A percentile compares a stretch with the other conserved stretches of the same genome.
phyloP scores from a whole-genome alignment of 164 flowering plant genomes.

The Kingdonia uniflora region DNA sequence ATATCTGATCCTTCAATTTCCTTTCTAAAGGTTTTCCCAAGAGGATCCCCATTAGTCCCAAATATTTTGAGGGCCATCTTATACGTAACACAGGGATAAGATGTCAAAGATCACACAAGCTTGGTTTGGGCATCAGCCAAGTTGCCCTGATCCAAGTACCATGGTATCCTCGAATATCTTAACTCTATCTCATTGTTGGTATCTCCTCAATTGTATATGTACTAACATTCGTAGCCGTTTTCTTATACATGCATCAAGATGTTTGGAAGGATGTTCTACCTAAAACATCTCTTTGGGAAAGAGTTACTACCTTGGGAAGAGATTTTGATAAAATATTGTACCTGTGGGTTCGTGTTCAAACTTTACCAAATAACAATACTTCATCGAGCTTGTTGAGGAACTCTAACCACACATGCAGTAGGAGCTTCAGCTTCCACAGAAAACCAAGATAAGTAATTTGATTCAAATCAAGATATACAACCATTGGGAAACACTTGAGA shows the following conservation, averaged over 20 bases:
- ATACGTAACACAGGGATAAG: not conserved
- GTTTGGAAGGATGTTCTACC: not conserved
- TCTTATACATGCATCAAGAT: not conserved
- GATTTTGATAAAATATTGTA: not conserved
- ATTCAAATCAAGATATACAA: too few relatives aligned
- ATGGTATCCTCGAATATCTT: not conserved
- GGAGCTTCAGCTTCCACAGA: too few relatives aligned
- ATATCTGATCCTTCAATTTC: not conserved
- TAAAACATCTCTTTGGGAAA: not conserved
- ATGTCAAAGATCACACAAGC: not conserved
- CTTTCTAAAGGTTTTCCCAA: not conserved
- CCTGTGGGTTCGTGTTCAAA: too few relatives aligned
- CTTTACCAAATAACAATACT: too few relatives aligned
- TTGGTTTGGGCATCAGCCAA: not conserved
- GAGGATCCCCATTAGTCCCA: not conserved
- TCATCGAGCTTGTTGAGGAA: too few relatives aligned
- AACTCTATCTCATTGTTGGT: not conserved
- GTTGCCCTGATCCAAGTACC: not conserved
- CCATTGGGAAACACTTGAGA: too few relatives aligned
- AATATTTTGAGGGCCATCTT: not conserved
- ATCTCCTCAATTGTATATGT: not conserved
- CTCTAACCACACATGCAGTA: too few relatives aligned
- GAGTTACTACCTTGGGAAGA: not conserved
- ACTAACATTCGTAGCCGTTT: not conserved
- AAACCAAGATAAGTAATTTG: too few relatives aligned